phyloP scores from a whole-genome alignment of 257 asterid genomes.

The Nicotiana tomentosiformis region DNA sequence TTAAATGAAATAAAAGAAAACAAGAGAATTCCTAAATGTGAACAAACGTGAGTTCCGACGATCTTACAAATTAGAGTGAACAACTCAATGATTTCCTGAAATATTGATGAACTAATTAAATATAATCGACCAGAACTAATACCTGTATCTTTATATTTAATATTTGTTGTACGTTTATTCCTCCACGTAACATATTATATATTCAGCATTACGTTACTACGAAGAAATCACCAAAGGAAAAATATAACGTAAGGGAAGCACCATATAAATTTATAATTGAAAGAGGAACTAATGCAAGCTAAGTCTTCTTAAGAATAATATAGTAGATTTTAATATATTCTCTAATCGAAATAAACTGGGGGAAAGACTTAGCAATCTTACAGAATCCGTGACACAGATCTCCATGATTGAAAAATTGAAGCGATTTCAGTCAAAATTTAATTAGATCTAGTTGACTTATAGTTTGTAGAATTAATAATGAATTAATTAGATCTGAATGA shows the following conservation, averaged over 20 bases:
- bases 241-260: not conserved
- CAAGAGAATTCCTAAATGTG: not conserved
- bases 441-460: not conserved
- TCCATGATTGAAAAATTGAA: not conserved
- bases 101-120: not conserved
- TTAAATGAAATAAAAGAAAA: not conserved
- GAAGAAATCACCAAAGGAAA: not conserved
- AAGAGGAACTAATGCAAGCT: not conserved
- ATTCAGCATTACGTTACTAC: not conserved
- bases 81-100: not conserved
- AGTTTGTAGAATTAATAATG: not conserved
- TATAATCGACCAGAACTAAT: not conserved
- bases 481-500: no score
- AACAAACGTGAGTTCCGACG: not conserved
- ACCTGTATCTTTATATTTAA: not conserved
- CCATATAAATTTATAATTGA: not conserved
- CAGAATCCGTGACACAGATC: not conserved
- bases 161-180: not conserved
- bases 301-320: not conserved
- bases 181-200: not conserved
- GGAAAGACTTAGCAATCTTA: not conserved
- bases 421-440: not conserved
- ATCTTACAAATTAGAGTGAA: not conserved
- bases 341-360: not conserved
- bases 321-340: not conserved